Conservation (phyloP, 2,329 filamentous ascomycete genomes). For the Epichloe festucae region DNA sequence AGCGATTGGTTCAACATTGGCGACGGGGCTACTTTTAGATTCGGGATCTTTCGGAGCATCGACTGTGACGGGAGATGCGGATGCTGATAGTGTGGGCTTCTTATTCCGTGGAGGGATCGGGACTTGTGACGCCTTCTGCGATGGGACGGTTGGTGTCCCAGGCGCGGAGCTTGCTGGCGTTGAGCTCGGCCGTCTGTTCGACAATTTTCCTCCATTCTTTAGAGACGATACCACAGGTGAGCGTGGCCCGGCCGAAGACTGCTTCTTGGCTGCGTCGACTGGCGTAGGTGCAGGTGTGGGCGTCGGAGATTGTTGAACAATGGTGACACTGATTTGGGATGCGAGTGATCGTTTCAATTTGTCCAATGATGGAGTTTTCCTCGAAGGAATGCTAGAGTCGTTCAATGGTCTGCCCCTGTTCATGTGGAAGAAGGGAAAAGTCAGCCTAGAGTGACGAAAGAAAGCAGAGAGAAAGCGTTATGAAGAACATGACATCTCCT, state of each 20-base stretch:
- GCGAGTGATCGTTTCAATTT: constrained; percentile 25
- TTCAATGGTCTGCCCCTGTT: constrained; percentile 30
- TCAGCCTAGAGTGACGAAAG: background rate
- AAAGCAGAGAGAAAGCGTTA: background rate
- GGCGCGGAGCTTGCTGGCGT: constrained; percentile 7
- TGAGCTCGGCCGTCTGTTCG: constrained; percentile 4
- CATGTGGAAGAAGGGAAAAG: background rate
- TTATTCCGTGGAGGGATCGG: constrained; percentile 2
- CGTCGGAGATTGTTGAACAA: constrained; percentile 6
- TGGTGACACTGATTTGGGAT: constrained; percentile 14
- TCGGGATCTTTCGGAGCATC: background rate
- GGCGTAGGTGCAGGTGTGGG: constrained; percentile 2
- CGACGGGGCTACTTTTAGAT: background rate
- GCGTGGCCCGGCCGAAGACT: constrained; percentile 4
- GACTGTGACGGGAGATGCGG: background rate
- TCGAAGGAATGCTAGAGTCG: constrained; percentile 38
- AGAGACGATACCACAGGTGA: constrained; percentile 6
- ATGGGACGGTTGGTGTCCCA: background rate
- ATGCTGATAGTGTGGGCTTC: background rate
- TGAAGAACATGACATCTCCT: background rate
- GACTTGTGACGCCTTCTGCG: constrained; percentile 1
- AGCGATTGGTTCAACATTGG: background rate
- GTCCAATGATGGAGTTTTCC: constrained; percentile 32
- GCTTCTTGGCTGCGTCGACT: constrained; percentile 2
- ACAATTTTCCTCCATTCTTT: constrained; percentile 7